Conservation (phyloP, 1,284 basidiomycete genomes). For the Athelia sp. region DNA sequence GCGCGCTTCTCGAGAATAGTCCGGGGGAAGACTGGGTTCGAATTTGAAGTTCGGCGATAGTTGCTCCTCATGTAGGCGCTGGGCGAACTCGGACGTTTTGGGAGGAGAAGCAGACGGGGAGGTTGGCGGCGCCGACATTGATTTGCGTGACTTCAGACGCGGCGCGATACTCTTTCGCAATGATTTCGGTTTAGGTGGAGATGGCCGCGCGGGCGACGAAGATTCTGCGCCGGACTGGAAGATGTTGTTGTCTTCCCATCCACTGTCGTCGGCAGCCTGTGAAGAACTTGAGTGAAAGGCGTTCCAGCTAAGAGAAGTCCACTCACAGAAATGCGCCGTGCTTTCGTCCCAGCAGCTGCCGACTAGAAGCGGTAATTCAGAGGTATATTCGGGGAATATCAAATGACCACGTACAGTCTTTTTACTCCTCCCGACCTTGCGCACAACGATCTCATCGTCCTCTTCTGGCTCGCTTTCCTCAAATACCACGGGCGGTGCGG, state of each 20-base stretch:
- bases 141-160: constrained; percentile 56
- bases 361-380: constrained; percentile 33
- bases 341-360: constrained; percentile 42
- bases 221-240: constrained; percentile 80
- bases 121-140: constrained; percentile 52
- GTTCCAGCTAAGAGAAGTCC: neutral
- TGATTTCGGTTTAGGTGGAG: constrained; percentile 45
- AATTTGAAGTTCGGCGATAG: constrained; percentile 36
- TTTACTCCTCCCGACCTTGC: constrained; percentile 56
- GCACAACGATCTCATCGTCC: constrained; percentile 43
- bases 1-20: constrained; percentile 19
- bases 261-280: constrained; percentile 55
- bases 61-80: neutral
- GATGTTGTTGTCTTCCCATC: constrained; percentile 83
- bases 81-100: constrained; percentile 20
- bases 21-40: constrained; percentile 47
- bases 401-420: constrained; percentile 44
- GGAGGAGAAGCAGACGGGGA: constrained; percentile 20
- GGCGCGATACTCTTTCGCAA: constrained; percentile 38
- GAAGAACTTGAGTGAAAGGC: constrained; percentile 11
- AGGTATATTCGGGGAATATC: constrained; percentile 4
- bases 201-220: constrained; percentile 64
- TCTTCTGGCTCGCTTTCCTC: constrained; percentile 80
- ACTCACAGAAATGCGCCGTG: constrained; percentile 45
- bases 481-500: constrained; percentile 40